Evolutionary conservation across 2,329 filamentous ascomycete species (phyloP).

Genomic region (Paecilomyces dactylethromorphus): DNA sequence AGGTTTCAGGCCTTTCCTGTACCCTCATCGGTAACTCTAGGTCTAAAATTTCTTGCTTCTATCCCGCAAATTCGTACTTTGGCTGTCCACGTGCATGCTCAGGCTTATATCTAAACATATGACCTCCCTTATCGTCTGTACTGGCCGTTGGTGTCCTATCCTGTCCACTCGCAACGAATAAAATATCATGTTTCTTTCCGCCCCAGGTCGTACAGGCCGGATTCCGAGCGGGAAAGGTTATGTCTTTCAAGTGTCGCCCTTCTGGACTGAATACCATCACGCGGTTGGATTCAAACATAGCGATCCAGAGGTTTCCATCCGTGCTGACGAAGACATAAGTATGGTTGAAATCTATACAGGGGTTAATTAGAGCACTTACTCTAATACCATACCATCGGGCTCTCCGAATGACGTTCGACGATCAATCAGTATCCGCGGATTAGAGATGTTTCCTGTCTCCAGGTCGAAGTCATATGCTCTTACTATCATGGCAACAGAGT

Average conservation of each 20-base stretch:
- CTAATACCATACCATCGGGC: slow-evolving; percentile 34
- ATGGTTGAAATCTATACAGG: neutral
- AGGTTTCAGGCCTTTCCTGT: no score
- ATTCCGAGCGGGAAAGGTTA: slow-evolving; percentile 26
- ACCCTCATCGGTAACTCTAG: neutral
- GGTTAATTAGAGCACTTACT: slow-evolving; percentile 17
- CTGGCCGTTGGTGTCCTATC: slow-evolving; percentile 15
- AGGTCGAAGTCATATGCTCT: slow-evolving; percentile 29
- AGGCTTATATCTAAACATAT: slow-evolving; percentile 27
- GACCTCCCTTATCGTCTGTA: slow-evolving; percentile 27
- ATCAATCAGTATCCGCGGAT: slow-evolving; percentile 22
- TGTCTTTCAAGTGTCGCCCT: slow-evolving; percentile 27
- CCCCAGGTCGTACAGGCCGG: slow-evolving; percentile 33
- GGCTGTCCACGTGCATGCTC: slow-evolving; percentile 18
- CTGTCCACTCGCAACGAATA: slow-evolving; percentile 25
- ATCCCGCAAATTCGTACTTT: slow-evolving; percentile 30
- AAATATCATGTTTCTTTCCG: slow-evolving; percentile 25
- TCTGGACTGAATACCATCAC: slow-evolving; percentile 28
- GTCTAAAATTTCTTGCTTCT: neutral
- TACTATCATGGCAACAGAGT: slow-evolving; percentile 25
- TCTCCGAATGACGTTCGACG: slow-evolving; percentile 20
- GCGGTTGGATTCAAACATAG: slow-evolving; percentile 25
- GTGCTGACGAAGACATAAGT: slow-evolving; percentile 12
- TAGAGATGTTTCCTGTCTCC: slow-evolving; percentile 23
- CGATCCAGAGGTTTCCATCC: slow-evolving; percentile 32